phyloP scores from a whole-genome alignment of 108 stramenopile species.

The Cyclotella atomus region DNA sequence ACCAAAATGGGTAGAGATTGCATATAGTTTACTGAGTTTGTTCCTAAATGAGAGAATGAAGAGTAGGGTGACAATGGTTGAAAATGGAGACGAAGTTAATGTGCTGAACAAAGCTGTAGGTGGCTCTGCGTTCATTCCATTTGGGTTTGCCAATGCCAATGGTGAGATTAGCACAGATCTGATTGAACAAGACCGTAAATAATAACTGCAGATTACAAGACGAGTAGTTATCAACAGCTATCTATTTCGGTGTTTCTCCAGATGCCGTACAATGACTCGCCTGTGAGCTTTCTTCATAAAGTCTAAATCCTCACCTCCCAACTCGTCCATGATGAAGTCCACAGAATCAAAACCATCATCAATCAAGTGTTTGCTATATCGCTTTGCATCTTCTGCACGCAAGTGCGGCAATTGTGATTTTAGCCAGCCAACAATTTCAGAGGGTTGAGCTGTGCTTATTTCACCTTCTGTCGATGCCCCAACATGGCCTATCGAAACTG shows the following conservation, averaged over 20 bases:
- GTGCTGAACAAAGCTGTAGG: slow-evolving; percentile 36
- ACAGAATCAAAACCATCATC: slow-evolving; percentile 54
- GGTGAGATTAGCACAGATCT: slow-evolving; percentile 32
- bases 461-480: no score
- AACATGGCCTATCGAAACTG: no score
- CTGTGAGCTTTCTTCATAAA: slow-evolving; percentile 56
- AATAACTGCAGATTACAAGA: background rate
- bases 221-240: slow-evolving; percentile 11
- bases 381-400: slow-evolving; percentile 35
- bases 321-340: slow-evolving; percentile 43
- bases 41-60: slow-evolving; percentile 54
- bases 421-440: slow-evolving; percentile 30
- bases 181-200: slow-evolving; percentile 16
- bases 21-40: slow-evolving; percentile 48
- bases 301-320: slow-evolving; percentile 37
- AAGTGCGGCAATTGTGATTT: slow-evolving; percentile 38
- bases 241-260: slow-evolving; percentile 2
- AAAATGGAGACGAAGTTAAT: slow-evolving; percentile 35
- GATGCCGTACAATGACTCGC: slow-evolving; percentile 35
- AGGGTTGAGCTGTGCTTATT: background rate
- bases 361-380: slow-evolving; percentile 29
- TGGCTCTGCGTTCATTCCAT: slow-evolving; percentile 34
- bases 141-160: slow-evolving; percentile 23
- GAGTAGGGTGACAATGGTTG: slow-evolving; percentile 49
- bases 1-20: slow-evolving; percentile 49